Evolutionary conservation across 2,329 filamentous ascomycete genomes (phyloP).

Genomic region (Fusarium xylarioides): DNA sequence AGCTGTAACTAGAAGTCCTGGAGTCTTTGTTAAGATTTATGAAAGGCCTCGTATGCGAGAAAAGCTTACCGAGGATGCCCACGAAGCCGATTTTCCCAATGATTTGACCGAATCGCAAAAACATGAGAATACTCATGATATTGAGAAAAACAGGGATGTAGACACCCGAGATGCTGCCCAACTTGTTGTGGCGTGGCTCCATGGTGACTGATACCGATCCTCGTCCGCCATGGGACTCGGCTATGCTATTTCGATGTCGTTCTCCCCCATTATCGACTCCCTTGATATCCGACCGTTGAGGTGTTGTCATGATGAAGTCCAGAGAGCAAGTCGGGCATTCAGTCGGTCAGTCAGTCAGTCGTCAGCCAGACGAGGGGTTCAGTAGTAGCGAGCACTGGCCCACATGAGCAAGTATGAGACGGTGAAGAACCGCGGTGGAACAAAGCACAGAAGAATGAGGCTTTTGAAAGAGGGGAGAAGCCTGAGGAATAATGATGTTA

Average conservation of each 20-base stretch:
- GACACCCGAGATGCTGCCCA: conserved; percentile 80
- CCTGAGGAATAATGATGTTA: conserved; percentile 16
- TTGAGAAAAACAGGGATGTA: conserved; percentile 91
- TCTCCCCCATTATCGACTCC: conserved; percentile 16
- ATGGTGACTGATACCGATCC: conserved; percentile 39
- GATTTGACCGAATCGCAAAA: conserved; percentile 86
- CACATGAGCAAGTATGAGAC: conserved; percentile 8
- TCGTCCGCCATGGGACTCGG: conserved; percentile 16
- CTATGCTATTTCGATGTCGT: conserved; percentile 1
- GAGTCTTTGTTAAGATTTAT: not conserved
- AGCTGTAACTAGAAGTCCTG: conserved; percentile 77
- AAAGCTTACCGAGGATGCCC: conserved; percentile 76
- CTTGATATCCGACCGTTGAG: conserved; percentile 28
- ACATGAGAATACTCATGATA: conserved; percentile 91
- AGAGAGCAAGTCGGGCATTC: conserved; percentile 6
- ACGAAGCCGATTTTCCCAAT: conserved; percentile 81
- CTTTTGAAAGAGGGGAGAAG: conserved; percentile 1
- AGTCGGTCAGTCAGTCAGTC: not conserved
- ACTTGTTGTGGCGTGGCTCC: conserved; percentile 63
- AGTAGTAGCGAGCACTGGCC: conserved; percentile 16
- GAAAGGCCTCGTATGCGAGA: not conserved
- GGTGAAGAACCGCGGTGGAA: conserved; percentile 6
- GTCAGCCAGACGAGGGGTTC: conserved; percentile 26
- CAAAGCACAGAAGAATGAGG: conserved; percentile 10
- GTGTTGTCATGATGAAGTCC: conserved; percentile 33